Base-by-base conservation (phyloP, 2,329 filamentous ascomycete genomes). In the Bipolaris bicolor region DNA sequence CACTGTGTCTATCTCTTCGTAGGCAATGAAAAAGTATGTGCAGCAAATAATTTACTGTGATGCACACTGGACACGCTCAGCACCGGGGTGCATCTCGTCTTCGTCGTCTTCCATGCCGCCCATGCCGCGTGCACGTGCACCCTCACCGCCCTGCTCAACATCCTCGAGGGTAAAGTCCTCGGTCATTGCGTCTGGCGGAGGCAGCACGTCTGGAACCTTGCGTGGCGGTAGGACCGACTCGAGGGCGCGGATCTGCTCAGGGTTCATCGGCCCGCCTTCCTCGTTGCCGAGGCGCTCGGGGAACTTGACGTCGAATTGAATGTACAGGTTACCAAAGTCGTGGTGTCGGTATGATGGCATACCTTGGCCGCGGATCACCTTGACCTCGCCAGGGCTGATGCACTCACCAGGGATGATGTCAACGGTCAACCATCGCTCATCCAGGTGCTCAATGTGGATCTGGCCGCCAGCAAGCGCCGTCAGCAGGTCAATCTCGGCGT, bases 301-400 rank as follows among this genome's bases (percentile, higher is more conserved):
- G 85, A 99, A 98, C 81, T 96, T 97, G 80, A 99, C 92, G 72
- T 91, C 89, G 82, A 99, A 99, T 76, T 96, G 92, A 73, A 99
- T 92, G 83, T 95, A 99, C 69, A 99, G 84, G 81, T 99, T 97
- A 72, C 95, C 95, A 74, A 86, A 88, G 79, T 98, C 91, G 83
- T 99, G 95, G 79, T 98, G 95, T 70, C 95, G 88, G 79, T 87
- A 90, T 3, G 95, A 96, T 40, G 95, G 95, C 95, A 99, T 99
- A 77, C 95, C 95, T 80, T 99, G 95, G 64, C 92, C 93, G 65
- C 91, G 91, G 72, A 99, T 89, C 79, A 97, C 90, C 83, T 97
- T 98, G 76, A 98, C 86, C 66, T 91, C 84, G 68, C 91, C 95
- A 80, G 90, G 92, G 73, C 90, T 87, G 74, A 99, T 97, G 62